These are phyloP conservation scores for Blakeslea trispora DNA, from an alignment of 371 early-diverging fungal species.

Conservation along the genomic window DNA sequence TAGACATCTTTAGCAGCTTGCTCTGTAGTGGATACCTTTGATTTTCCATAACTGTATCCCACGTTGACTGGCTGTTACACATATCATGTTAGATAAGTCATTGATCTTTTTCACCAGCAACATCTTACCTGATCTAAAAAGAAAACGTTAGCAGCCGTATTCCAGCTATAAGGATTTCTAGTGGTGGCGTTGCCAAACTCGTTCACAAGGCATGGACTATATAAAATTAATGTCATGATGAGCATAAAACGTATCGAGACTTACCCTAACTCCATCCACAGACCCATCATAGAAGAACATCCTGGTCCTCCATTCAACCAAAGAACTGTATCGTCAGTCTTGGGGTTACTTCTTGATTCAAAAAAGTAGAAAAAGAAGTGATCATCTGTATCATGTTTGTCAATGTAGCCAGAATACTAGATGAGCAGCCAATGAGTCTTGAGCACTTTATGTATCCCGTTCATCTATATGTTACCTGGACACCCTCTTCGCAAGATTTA, in stretches of 20 bases:
- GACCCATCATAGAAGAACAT: conserved; percentile 76
- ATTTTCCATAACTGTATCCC: conserved; percentile 77
- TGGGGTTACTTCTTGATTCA: conserved; percentile 76
- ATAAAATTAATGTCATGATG: not conserved
- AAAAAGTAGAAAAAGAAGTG: conserved; percentile 89
- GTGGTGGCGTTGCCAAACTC: conserved; percentile 56
- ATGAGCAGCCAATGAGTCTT: too few species aligned
- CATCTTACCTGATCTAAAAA: conserved; percentile 75
- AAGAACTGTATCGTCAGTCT: conserved; percentile 75
- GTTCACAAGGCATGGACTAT: conserved; percentile 66
- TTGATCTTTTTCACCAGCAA: not conserved
- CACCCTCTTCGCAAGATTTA: conserved; percentile 29
- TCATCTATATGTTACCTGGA: conserved; percentile 22
- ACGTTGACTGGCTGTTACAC: conserved; percentile 71
- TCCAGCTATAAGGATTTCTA: conserved; percentile 76
- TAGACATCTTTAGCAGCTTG: conserved; percentile 62
- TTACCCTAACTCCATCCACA: conserved; percentile 79
- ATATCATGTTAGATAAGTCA: not conserved
- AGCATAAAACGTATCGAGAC: not conserved
- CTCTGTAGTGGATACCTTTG: conserved; percentile 50
- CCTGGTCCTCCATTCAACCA: conserved; percentile 92
- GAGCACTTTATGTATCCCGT: too few species aligned
- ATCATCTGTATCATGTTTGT: conserved; percentile 42
- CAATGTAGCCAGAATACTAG: conserved; percentile 40
- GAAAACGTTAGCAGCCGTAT: conserved; percentile 77